phyloP scores from a whole-genome alignment of 352 stramenopile genomes.

The Phytophthora brassicae region DNA sequence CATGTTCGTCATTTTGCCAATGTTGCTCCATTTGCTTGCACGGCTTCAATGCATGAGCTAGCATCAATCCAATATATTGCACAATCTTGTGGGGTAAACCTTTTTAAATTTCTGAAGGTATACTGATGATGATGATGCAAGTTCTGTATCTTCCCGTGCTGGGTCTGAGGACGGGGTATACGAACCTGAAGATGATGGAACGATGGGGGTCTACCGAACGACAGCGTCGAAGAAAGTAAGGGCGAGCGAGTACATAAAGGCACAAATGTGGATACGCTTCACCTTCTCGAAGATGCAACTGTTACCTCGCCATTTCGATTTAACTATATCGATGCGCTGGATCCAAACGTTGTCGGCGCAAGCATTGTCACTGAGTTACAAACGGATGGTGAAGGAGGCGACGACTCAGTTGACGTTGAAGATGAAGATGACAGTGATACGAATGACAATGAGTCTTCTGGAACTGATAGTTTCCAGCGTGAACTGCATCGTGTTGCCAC shows the following conservation, averaged over 20 bases:
- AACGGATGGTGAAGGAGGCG: not conserved
- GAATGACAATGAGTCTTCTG: not conserved
- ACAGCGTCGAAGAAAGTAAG: too few relatives aligned
- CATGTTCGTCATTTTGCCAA: not conserved
- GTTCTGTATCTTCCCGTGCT: too few relatives aligned
- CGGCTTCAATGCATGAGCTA: conserved; percentile 1
- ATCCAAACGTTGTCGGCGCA: not conserved
- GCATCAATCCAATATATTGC: conserved; percentile 8
- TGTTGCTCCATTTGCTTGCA: conserved; percentile 1
- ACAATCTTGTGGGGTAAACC: conserved; percentile 11
- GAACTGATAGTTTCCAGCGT: not conserved
- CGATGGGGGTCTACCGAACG: too few relatives aligned
- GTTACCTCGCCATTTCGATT: too few relatives aligned
- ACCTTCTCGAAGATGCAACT: too few relatives aligned
- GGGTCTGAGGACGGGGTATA: too few relatives aligned
- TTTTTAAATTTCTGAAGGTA: not conserved
- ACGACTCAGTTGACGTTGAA: not conserved
- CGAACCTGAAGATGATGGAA: too few relatives aligned
- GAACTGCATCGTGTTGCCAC: not conserved
- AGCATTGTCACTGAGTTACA: not conserved
- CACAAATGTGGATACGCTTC: too few relatives aligned
- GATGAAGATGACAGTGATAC: not conserved
- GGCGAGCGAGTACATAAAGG: too few relatives aligned
- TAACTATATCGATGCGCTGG: not conserved
- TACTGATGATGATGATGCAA: too few relatives aligned